Conservation (phyloP, 768 basidiomycete genomes). For the Psilocybe subaeruginosa region DNA sequence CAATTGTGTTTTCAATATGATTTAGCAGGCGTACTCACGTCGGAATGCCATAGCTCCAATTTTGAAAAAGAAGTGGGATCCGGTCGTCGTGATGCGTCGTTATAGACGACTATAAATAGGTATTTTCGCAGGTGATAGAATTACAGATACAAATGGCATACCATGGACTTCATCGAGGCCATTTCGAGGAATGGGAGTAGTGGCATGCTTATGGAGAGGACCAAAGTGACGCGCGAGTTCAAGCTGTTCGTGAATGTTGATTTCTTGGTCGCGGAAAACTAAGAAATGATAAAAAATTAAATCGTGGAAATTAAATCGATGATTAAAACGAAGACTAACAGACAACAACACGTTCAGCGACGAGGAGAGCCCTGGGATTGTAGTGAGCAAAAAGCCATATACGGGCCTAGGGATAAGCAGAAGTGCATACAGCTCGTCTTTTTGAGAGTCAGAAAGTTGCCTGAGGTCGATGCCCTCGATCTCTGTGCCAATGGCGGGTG, state of each 20-base stretch:
- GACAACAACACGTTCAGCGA: constrained; percentile 77
- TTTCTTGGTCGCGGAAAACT: constrained; percentile 80
- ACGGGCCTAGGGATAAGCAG: not conserved
- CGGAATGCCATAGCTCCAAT: constrained; percentile 81
- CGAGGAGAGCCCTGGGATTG: constrained; percentile 60
- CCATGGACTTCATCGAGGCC: constrained; percentile 81
- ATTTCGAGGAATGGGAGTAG: constrained; percentile 73
- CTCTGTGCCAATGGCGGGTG: constrained; percentile 78
- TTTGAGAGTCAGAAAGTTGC: constrained; percentile 66
- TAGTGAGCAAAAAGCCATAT: constrained; percentile 1
- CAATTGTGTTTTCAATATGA: not conserved
- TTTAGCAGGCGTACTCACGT: constrained; percentile 44
- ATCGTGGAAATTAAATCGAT: not conserved
- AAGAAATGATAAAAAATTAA: not conserved
- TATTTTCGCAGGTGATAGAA: not conserved
- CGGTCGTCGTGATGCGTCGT: constrained; percentile 63
- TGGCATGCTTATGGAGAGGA: constrained; percentile 82
- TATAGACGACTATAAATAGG: constrained; percentile 62
- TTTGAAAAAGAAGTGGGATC: constrained; percentile 70
- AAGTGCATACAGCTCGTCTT: constrained; percentile 71
- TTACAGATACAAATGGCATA: constrained; percentile 20
- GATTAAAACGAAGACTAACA: constrained; percentile 40
- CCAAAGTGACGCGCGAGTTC: constrained; percentile 75
- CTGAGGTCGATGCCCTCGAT: constrained; percentile 73
- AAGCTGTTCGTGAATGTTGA: constrained; percentile 69